Conservation (phyloP, 2,329 filamentous ascomycete species). For the Phialocephala sp. region DNA sequence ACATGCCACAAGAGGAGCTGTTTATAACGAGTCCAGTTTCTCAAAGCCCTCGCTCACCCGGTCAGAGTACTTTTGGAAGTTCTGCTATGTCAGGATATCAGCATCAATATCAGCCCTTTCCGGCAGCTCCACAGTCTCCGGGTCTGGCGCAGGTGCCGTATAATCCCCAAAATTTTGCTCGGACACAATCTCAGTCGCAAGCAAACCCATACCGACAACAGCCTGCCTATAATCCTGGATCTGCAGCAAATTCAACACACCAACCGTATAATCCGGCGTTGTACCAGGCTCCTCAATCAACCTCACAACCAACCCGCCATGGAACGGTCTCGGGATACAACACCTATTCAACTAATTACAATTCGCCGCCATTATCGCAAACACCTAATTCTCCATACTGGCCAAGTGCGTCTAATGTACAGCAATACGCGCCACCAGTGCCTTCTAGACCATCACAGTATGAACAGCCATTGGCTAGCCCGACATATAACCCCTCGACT, state of each 20-base stretch:
- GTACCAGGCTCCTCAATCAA: conserved; percentile 49
- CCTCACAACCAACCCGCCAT: conserved; percentile 63
- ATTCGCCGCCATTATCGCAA: conserved; percentile 46
- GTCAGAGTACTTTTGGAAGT: conserved; percentile 36
- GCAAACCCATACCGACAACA: conserved; percentile 52
- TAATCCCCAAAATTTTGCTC: conserved; percentile 66
- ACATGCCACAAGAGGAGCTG: conserved; percentile 60
- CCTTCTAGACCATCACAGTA: conserved; percentile 37
- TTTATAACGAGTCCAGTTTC: conserved; percentile 53
- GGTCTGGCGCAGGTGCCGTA: conserved; percentile 54
- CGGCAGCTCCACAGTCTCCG: conserved; percentile 40
- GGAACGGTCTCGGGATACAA: conserved; percentile 59
- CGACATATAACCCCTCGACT: conserved; percentile 35
- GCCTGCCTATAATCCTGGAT: conserved; percentile 57
- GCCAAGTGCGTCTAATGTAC: conserved; percentile 24
- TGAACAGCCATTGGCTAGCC: conserved; percentile 36
- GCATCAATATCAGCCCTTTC: conserved; percentile 56
- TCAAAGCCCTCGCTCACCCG: conserved; percentile 38
- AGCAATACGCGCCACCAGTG: conserved; percentile 29
- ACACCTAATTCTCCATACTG: conserved; percentile 48
- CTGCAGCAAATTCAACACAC: conserved; percentile 54
- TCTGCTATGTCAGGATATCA: conserved; percentile 52
- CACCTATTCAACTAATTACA: conserved; percentile 50
- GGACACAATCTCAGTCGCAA: conserved; percentile 44
- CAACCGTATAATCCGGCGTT: conserved; percentile 71